Conservation (phyloP, 148 eudicot species). For the Bassia scoparia region DNA sequence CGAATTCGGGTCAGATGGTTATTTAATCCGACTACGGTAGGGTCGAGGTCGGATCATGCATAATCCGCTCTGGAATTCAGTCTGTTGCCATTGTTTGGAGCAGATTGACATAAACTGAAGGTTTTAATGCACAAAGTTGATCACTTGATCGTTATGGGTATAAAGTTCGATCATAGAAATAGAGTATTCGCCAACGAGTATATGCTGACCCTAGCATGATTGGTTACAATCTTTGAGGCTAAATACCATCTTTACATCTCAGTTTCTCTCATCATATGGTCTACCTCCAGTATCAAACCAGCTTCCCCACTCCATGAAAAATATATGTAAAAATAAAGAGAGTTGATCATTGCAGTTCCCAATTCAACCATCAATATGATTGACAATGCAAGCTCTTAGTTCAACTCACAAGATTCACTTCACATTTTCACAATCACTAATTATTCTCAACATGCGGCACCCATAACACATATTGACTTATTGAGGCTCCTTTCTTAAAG, state of each 20-base stretch:
- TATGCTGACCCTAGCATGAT: slow-evolving; percentile 6
- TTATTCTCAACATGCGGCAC: neutral
- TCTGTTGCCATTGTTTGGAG: too few relatives aligned
- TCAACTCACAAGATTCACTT: neutral
- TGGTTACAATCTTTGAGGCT: neutral
- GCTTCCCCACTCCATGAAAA: neutral
- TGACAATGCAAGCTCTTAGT: neutral
- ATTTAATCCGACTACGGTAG: too few relatives aligned
- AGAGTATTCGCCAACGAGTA: neutral
- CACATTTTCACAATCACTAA: neutral
- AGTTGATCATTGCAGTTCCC: neutral
- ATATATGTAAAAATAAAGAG: neutral
- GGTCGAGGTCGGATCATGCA: too few relatives aligned
- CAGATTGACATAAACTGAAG: neutral
- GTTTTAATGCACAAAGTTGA: neutral
- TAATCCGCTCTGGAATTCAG: too few relatives aligned
- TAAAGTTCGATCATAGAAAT: neutral
- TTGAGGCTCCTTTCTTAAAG: neutral
- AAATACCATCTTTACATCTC: neutral
- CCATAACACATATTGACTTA: too few relatives aligned
- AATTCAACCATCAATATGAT: neutral
- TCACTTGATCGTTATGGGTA: neutral
- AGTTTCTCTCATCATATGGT: neutral
- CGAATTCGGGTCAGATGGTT: too few relatives aligned
- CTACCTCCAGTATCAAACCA: neutral